Base-by-base conservation (phyloP, 2,329 filamentous ascomycete genomes). In the Paramyrothecium sp. region DNA sequence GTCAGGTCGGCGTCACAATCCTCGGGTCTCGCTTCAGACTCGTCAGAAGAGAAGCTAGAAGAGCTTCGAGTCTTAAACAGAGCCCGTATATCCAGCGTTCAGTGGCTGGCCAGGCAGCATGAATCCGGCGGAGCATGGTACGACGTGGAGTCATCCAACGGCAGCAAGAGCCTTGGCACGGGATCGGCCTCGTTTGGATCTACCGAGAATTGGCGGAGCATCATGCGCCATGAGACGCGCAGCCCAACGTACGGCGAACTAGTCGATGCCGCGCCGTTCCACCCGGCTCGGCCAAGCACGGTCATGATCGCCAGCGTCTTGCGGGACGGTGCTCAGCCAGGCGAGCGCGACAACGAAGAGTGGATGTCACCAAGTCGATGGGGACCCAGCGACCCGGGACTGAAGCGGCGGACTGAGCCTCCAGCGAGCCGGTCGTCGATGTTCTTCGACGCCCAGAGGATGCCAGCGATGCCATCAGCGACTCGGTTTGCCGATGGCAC, bases 131-230 rank as follows among this genome's bases (percentile, higher is more conserved):
- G 59, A 30, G 52, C 58, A n/a, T 70, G 67, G 68, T 64, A 65
- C 41, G 65, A 68, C 33, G 57, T 56, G 7, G 64, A 63, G 19
- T 61, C 66, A 12, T 59, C 63, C 3, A 60, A 55, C 17, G 58
- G 58, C 10, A 60, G 58, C 52, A 63, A 61, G 54, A 69, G 65
- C 46, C 46, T 69, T 51, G 56, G 57, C 5, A 69, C 63, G 5
- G 69, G 71, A 11, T 51, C 48, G 3, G 55, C 66, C 0, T 75
- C 73, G 0, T 75, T 75, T 58, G 70, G 65, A 7, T 73, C 73
- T 2, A 56, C 64, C 3, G 73, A 75, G 60, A 75, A 76, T 55
- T 76, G 73, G 73, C 65, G 69, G 8, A 63, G 71, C n/a, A 60
- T 59, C 20, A 60, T 57, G 20, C 68, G 61, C 8, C 61, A 65